A percentile compares a stretch with the other conserved stretches of the same genome.
Conservation (phyloP, 2,329 filamentous ascomycete species). For the Claviceps arundinis region DNA sequence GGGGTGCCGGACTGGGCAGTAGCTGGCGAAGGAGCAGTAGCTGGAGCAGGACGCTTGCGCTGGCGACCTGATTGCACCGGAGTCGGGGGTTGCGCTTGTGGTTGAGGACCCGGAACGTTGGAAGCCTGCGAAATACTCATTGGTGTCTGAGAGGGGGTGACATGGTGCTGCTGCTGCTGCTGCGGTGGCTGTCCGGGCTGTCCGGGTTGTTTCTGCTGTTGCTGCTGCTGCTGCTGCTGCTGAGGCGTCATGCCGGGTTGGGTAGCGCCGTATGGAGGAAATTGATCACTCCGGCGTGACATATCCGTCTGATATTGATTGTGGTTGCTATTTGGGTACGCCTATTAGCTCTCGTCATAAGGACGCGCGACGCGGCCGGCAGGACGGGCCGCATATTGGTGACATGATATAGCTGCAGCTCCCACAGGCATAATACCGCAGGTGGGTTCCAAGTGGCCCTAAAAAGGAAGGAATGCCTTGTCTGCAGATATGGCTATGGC, state of each 20-base stretch:
- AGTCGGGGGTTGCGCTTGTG: constrained; percentile 25
- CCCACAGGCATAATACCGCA: neutral
- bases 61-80: constrained; percentile 24
- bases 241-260: constrained; percentile 26
- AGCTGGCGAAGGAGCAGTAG: constrained; percentile 24
- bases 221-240: constrained; percentile 21
- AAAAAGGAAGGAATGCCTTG: neutral
- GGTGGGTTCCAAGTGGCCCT: neutral
- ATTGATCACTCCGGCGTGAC: constrained; percentile 28
- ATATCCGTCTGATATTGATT: constrained; percentile 36
- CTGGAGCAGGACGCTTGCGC: constrained; percentile 29
- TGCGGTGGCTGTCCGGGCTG: constrained; percentile 11
- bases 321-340: constrained; percentile 24
- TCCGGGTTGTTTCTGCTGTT: constrained; percentile 18
- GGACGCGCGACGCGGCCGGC: neutral
- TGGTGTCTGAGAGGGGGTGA: constrained; percentile 26
- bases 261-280: constrained; percentile 26
- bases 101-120: constrained; percentile 16
- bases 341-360: constrained; percentile 14
- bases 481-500: neutral
- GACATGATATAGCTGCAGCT: too few relatives aligned
- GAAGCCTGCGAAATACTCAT: constrained; percentile 31
- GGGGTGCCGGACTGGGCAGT: constrained; percentile 20
- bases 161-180: constrained; percentile 24
- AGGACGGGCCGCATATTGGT: neutral